These are phyloP conservation scores for Endogone sp. DNA, from an alignment of 192 early-diverging fungal genomes.

Conservation along the genomic window DNA sequence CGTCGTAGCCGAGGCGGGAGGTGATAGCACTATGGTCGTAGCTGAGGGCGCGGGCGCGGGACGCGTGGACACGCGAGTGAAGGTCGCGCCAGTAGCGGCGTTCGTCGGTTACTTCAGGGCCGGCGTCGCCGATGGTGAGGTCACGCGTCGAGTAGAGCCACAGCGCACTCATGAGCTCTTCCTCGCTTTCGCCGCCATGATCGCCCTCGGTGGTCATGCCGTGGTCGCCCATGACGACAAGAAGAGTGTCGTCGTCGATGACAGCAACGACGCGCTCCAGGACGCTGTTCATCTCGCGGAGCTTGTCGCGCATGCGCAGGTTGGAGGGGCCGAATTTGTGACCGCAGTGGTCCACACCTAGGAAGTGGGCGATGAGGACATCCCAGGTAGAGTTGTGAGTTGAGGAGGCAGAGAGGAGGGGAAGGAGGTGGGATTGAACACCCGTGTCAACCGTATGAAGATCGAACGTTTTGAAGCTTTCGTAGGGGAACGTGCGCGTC, in stretches of 20 bases:
- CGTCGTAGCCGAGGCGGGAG: constrained; percentile 17
- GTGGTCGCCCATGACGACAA: constrained; percentile 94
- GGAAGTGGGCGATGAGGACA: constrained; percentile 84
- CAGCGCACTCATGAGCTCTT: constrained; percentile 83
- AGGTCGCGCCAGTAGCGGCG: constrained; percentile 8
- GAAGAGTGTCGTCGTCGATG: constrained; percentile 74
- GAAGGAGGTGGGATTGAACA: constrained; percentile 59
- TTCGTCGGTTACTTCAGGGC: neutral
- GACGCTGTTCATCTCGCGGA: constrained; percentile 81
- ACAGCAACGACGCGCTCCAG: constrained; percentile 58
- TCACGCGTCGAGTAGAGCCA: constrained; percentile 73
- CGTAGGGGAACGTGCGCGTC: constrained; percentile 53
- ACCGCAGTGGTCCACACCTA: constrained; percentile 96
- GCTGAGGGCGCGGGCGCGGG: constrained; percentile 5
- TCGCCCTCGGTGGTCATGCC: constrained; percentile 96
- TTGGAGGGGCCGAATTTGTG: constrained; percentile 88
- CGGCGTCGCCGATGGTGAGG: constrained; percentile 19
- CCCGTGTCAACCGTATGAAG: constrained; percentile 92
- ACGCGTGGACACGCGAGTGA: constrained; percentile 13
- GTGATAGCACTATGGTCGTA: constrained; percentile 18
- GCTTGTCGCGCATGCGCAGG: constrained; percentile 80
- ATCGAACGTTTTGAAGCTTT: constrained; percentile 80
- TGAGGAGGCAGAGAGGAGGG: constrained; percentile 19
- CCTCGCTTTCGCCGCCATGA: constrained; percentile 92
- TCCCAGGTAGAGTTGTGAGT: constrained; percentile 57